phyloP scores from a whole-genome alignment of 805 yeast species.

The Suhomyces pyralidae region DNA sequence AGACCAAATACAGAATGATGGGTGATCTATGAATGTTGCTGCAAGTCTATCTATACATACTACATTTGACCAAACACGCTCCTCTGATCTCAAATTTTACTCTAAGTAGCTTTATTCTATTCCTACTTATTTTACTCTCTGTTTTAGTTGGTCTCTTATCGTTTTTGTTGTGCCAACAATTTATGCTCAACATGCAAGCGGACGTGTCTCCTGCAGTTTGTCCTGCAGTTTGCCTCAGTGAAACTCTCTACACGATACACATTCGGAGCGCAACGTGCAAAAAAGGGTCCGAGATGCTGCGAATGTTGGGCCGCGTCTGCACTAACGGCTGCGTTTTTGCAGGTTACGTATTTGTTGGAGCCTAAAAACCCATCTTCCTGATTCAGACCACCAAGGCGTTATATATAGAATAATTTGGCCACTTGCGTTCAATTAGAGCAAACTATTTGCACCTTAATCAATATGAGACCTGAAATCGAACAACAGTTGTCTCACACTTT shows the following conservation, averaged over 20 bases:
- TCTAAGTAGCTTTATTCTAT: neutral
- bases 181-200: neutral
- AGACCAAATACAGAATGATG: no score
- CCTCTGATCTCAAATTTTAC: no score
- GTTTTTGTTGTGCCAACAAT: neutral
- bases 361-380: neutral
- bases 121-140: neutral
- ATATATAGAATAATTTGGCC: neutral
- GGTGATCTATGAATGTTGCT: neutral
- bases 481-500: constrained; percentile 95
- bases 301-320: neutral
- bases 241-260: neutral
- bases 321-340: neutral
- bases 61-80: no score
- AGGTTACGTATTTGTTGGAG: constrained; percentile 1
- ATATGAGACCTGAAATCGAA: constrained; percentile 90
- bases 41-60: neutral
- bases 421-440: neutral
- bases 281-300: neutral
- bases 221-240: neutral
- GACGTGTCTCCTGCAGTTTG: neutral
- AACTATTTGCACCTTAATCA: constrained; percentile 1
- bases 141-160: neutral
- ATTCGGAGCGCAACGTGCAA: neutral
- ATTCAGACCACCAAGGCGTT: neutral